phyloP scores from a whole-genome alignment of 2,329 filamentous ascomycete species.

The Scorias spongiosa region DNA sequence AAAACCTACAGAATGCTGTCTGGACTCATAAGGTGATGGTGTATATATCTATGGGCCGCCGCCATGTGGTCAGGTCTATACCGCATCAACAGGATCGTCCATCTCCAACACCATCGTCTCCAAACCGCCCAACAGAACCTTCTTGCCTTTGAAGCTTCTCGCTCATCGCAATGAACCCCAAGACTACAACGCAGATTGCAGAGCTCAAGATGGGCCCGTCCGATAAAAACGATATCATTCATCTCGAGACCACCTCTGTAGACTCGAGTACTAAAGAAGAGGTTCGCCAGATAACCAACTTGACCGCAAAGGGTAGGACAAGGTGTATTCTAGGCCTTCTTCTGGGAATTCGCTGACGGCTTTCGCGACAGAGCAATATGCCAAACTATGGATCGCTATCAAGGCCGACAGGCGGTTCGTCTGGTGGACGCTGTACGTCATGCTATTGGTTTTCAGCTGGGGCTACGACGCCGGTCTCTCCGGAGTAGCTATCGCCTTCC shows the following conservation, averaged over 20 bases:
- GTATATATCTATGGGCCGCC: too few relatives aligned
- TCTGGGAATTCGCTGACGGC: too few relatives aligned
- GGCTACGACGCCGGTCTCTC: conserved; percentile 24
- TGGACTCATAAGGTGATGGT: too few relatives aligned
- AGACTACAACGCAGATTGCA: conserved; percentile 1
- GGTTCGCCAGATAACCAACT: conserved; percentile 5
- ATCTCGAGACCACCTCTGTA: conserved; percentile 3
- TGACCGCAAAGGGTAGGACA: conserved; percentile 6
- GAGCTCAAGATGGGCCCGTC: conserved; percentile 1
- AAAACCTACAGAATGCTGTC: too few relatives aligned
- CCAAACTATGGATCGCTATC: conserved; percentile 12
- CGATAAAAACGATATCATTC: conserved; percentile 7
- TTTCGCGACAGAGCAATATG: conserved; percentile 6
- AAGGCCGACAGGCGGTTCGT: conserved; percentile 12
- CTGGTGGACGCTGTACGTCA: conserved; percentile 11
- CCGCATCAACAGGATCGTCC: too few relatives aligned
- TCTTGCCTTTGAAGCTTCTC: conserved; percentile 2
- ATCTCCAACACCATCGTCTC: neutral
- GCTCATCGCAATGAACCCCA: conserved; percentile 4
- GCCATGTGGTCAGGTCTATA: too few relatives aligned
- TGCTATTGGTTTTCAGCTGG: conserved; percentile 22
- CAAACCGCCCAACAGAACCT: neutral
- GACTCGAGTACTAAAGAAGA: conserved; percentile 2
- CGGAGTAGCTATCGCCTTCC: conserved; percentile 23
- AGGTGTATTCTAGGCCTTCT: too few relatives aligned